These are phyloP conservation scores for Candida jianshihensis DNA, from an alignment of 805 yeast genomes.

Conservation along the genomic window DNA sequence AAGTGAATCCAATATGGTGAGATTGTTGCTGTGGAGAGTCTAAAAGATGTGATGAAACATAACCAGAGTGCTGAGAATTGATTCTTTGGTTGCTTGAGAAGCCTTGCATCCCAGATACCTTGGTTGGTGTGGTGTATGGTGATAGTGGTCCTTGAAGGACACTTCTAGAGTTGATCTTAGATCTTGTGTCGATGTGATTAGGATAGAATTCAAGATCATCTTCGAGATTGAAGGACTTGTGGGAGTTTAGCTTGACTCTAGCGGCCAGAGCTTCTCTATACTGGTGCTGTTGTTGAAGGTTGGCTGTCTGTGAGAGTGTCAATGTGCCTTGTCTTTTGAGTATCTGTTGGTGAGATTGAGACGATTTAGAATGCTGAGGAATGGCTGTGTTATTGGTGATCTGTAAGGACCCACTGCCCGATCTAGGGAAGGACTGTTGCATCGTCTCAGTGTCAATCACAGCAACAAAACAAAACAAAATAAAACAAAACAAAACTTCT, in stretches of 20 bases:
- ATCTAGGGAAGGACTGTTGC: too few relatives aligned
- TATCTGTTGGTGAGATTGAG: conserved; percentile 6
- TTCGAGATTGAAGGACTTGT: conserved; percentile 63
- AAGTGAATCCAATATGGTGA: conserved; percentile 2
- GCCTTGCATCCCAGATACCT: conserved; percentile 4
- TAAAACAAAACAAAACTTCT: too few relatives aligned
- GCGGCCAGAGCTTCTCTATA: conserved; percentile 25
- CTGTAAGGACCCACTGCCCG: background rate
- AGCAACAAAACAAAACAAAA: too few relatives aligned
- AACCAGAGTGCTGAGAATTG: conserved; percentile 4
- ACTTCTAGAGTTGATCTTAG: conserved; percentile 2
- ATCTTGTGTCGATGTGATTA: conserved; percentile 13
- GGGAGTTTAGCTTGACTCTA: conserved; percentile 47
- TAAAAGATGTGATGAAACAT: conserved; percentile 10
- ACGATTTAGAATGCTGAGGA: conserved; percentile 8
- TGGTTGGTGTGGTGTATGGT: conserved; percentile 19
- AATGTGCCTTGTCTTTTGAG: conserved; percentile 5
- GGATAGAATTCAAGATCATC: conserved; percentile 73
- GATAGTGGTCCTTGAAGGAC: conserved; percentile 5
- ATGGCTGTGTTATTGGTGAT: background rate
- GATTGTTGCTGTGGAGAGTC: conserved; percentile 9
- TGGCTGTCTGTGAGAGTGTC: conserved; percentile 9
- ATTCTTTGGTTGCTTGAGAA: background rate
- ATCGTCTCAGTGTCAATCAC: too few relatives aligned
- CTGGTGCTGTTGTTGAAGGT: conserved; percentile 12